Evolutionary conservation across 2,329 filamentous ascomycete species (phyloP).

Genomic region (Nigrospora sphaerica): DNA sequence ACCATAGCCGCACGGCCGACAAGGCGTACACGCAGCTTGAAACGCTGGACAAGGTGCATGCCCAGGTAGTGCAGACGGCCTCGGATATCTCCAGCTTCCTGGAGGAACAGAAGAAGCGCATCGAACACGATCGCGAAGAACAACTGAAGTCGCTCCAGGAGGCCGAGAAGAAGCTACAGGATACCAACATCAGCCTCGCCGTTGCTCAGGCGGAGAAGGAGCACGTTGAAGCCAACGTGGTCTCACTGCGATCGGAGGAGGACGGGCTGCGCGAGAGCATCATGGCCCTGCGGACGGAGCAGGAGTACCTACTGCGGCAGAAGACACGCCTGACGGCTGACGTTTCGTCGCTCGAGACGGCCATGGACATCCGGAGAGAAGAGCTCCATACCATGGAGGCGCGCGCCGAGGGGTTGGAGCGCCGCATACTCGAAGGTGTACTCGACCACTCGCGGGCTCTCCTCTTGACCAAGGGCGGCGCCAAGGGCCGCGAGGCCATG

Average conservation of each 20-base stretch:
- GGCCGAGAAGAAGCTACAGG: conserved; percentile 66
- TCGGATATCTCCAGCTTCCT: conserved; percentile 80
- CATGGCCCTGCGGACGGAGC: conserved; percentile 54
- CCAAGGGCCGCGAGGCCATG: conserved; percentile 46
- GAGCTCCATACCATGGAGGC: conserved; percentile 87
- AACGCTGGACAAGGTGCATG: conserved; percentile 81
- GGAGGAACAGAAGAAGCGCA: conserved; percentile 65
- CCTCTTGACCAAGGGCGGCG: conserved; percentile 62
- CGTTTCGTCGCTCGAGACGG: conserved; percentile 85
- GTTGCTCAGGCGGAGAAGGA: conserved; percentile 62
- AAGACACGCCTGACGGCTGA: conserved; percentile 78
- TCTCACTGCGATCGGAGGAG: conserved; percentile 43
- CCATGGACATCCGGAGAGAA: conserved; percentile 79
- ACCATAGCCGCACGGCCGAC: conserved; percentile 57
- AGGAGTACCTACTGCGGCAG: conserved; percentile 68
- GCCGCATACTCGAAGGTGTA: conserved; percentile 87
- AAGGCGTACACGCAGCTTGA: conserved; percentile 70
- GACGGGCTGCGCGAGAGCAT: conserved; percentile 47
- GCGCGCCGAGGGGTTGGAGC: conserved; percentile 82
- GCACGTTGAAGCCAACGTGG: conserved; percentile 50
- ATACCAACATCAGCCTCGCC: conserved; percentile 72
- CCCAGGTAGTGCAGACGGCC: conserved; percentile 78
- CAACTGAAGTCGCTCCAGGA: conserved; percentile 76
- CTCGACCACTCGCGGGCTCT: conserved; percentile 92
- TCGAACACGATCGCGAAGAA: conserved; percentile 70